Conservation (phyloP, 176 grass and related monocot species). For the Stipa capillata region DNA sequence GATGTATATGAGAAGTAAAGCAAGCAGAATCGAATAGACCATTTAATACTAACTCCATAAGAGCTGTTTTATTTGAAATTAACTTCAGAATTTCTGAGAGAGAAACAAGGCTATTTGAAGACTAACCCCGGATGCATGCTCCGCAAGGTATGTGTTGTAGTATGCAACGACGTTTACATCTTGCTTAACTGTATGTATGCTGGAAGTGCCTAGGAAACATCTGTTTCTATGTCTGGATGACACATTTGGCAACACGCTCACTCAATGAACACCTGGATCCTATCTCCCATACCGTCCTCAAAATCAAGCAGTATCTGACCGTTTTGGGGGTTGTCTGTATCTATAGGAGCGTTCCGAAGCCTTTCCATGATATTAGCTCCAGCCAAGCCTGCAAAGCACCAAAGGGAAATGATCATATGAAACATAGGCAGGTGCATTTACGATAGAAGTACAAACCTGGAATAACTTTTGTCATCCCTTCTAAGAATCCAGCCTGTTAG, state of each 20-base stretch:
- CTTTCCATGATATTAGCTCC: slow-evolving; percentile 87
- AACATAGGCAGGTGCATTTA: not conserved
- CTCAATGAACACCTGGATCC: slow-evolving; percentile 76
- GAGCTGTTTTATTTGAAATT: slow-evolving; percentile 7
- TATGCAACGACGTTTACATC: not conserved
- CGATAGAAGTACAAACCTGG: slow-evolving; percentile 56
- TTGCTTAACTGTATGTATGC: too few species aligned
- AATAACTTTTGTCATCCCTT: slow-evolving; percentile 81
- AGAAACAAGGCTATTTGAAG: not conserved
- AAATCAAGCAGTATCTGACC: slow-evolving; percentile 89
- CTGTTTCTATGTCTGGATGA: not conserved
- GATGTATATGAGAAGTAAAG: not conserved
- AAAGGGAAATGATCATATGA: not conserved
- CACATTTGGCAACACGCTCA: slow-evolving; percentile 30
- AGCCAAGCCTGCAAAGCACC: slow-evolving; percentile 48
- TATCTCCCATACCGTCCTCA: slow-evolving; percentile 65
- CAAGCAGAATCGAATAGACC: not conserved
- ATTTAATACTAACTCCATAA: not conserved
- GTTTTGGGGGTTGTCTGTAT: slow-evolving; percentile 47
- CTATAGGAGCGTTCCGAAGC: slow-evolving; percentile 55
- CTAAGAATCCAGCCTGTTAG: slow-evolving; percentile 89
- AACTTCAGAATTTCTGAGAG: not conserved
- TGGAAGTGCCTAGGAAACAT: not conserved
- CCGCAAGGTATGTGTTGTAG: not conserved
- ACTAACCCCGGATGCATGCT: not conserved